A percentile compares a stretch with the other conserved stretches of the same genome.
These are phyloP conservation scores for Eucalyptus coolabah DNA, from an alignment of 345 rosid genomes.

Conservation along the genomic window DNA sequence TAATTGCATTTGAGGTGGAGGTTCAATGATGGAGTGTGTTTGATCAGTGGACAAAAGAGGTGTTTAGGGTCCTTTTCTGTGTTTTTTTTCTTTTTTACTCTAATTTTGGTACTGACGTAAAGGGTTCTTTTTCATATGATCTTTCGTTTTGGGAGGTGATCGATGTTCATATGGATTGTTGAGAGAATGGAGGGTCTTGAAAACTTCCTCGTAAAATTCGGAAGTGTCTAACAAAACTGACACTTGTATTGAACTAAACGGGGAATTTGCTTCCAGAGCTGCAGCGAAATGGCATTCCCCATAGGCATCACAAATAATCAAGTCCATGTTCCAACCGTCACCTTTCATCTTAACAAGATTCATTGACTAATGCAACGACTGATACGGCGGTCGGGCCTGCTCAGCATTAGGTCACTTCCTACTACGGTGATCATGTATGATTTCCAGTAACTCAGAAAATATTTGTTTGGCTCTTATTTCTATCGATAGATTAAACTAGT, in stretches of 20 bases:
- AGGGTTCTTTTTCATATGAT: no score
- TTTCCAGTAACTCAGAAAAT: neutral
- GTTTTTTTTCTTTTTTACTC: neutral
- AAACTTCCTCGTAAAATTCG: neutral
- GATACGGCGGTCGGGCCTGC: constrained; percentile 8
- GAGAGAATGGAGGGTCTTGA: neutral
- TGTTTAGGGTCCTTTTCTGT: no score
- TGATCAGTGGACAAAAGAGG: neutral
- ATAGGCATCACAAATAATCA: constrained; percentile 3
- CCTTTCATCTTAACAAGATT: constrained; percentile 5
- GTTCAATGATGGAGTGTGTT: neutral
- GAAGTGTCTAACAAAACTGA: neutral
- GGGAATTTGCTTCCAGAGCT: neutral
- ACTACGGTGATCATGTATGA: constrained; percentile 31
- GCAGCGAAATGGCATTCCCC: constrained; percentile 47
- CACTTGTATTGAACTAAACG: neutral
- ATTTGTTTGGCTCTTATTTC: neutral
- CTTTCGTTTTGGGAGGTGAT: no score
- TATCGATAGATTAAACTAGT: neutral
- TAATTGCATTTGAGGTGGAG: neutral
- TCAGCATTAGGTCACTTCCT: constrained; percentile 34
- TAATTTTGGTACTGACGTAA: no score
- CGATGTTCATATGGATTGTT: neutral
- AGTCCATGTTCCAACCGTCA: constrained; percentile 12
- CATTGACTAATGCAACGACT: neutral